Base-by-base conservation (phyloP, 2,329 filamentous ascomycete genomes). In the Nothophaeocryptopus gaeumannii region DNA sequence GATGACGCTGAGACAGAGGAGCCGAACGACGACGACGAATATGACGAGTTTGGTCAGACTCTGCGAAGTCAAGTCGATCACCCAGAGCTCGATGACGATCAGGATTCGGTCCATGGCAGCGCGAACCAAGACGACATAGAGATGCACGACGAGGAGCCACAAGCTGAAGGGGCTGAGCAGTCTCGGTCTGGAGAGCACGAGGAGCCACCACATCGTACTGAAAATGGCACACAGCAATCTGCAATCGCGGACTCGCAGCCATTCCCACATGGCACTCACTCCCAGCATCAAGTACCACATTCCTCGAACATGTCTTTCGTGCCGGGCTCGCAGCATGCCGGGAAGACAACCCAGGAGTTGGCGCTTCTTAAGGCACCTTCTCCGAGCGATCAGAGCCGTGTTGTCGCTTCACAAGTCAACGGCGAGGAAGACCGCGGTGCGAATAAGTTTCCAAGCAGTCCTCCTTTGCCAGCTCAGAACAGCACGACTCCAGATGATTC, bases 231-330 rank as follows among this genome's bases (percentile, higher is more conserved):
- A 39, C 70, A 71, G 39, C 64, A 59, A 9, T 66, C 71, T 15
- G 70, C 73, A 8, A 64, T 77, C 13, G 72, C 72, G 49, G 70
- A 77, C 49, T 77, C 74, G 12, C 74, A 76, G 46, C 71, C 72
- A 5, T 36, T 33, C 11, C 43, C 30, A 8, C 41, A 39, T 8
- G 32, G 9, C 9, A 26, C 43, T n/a, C 37, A 16, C 29, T 35
- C 34, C n/a, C 45, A 30, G 34, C 52, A 68, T 14, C 52, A 69
- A n/a, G 63, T 64, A 14, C 47, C 46, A 14, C 50, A 53, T 20
- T 72, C 72, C 1, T 72, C 61, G 2, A 62, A 59, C 32, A 51
- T 64, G 2, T 67, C 65, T 1, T 62, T 64, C 29, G 57, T 69
- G 0, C 67, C 65, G 8, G 67, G 65, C 5, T 70, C 67, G 9